phyloP scores from a whole-genome alignment of 148 eudicot species.

The Rheum nobile region DNA sequence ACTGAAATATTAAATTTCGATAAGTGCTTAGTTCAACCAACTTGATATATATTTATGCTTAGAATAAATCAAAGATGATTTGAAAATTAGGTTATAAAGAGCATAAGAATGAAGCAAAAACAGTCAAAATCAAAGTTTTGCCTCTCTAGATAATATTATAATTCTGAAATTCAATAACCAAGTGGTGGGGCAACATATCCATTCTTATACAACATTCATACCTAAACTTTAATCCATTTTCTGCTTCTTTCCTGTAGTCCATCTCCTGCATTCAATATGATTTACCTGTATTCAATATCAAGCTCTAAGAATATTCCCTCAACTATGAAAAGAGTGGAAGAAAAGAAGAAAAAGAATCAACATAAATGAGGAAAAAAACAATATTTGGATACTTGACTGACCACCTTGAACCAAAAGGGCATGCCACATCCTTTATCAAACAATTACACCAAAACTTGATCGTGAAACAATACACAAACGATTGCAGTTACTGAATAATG shows the following conservation, averaged over 20 bases:
- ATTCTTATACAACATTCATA: slow-evolving; percentile 15
- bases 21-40: neutral
- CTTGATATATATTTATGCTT: neutral
- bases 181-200: neutral
- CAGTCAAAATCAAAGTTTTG: neutral
- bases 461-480: neutral
- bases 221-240: slow-evolving; percentile 81
- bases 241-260: slow-evolving; percentile 87
- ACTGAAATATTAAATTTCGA: neutral
- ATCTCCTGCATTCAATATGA: slow-evolving; percentile 99
- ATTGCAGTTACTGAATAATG: neutral
- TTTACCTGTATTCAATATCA: slow-evolving; percentile 97
- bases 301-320: slow-evolving; percentile 57
- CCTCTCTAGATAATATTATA: neutral
- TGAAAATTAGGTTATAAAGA: neutral
- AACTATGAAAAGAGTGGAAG: slow-evolving; percentile 6
- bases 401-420: neutral
- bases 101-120: neutral
- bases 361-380: neutral
- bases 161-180: neutral
- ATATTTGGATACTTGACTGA: slow-evolving; percentile 1
- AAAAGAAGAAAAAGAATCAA: neutral
- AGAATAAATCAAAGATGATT: neutral
- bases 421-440: neutral
- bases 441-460: neutral